phyloP scores from a whole-genome alignment of 1,284 basidiomycete genomes.

The Sanghuangporus baumii region DNA sequence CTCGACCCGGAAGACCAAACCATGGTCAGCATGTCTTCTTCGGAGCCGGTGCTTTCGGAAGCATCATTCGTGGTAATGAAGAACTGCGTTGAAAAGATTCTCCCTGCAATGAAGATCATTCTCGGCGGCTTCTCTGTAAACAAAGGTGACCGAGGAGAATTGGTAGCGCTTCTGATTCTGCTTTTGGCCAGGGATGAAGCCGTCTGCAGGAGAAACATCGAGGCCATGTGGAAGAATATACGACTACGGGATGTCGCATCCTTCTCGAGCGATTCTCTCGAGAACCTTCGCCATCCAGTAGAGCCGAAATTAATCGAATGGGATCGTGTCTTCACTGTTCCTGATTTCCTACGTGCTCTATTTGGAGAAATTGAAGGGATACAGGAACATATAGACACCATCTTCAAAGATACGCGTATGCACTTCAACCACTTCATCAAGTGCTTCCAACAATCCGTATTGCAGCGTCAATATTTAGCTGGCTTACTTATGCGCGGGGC shows the following conservation, averaged over 20 bases:
- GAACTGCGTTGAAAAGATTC: neutral
- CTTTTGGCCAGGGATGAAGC: neutral
- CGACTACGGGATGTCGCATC: neutral
- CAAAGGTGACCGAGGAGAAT: neutral
- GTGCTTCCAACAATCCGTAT: neutral
- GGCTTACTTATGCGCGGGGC: neutral
- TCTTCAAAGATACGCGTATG: neutral
- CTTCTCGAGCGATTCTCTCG: neutral
- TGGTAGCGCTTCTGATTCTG: neutral
- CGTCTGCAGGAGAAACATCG: neutral
- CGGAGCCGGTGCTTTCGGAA: neutral
- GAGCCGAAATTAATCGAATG: neutral
- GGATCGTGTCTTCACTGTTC: neutral
- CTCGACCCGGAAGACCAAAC: neutral
- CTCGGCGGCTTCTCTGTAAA: neutral
- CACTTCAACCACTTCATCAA: neutral
- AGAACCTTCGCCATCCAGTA: neutral
- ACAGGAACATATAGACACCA: neutral
- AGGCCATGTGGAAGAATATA: neutral
- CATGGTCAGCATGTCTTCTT: neutral
- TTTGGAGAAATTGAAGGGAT: neutral
- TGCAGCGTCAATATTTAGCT: neutral
- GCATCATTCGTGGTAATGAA: neutral
- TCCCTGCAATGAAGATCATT: neutral
- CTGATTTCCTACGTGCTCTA: neutral